Base-by-base conservation (phyloP, 2,329 filamentous ascomycete genomes). In the Sarocladium kiliense region DNA sequence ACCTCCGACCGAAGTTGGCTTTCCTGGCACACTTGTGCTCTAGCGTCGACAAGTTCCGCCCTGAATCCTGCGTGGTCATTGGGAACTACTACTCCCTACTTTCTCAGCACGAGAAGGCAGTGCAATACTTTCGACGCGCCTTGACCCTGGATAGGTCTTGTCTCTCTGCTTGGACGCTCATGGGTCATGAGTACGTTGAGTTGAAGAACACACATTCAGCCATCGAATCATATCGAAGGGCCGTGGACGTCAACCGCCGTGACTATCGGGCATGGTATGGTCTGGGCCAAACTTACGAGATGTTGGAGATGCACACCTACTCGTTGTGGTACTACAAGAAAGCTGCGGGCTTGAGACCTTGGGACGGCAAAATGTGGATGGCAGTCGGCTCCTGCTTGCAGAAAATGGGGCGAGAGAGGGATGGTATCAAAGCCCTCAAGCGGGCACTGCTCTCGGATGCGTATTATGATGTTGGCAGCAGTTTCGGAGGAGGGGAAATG, bases 221-320 rank as follows among this genome's bases (percentile, higher is more conserved):
- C 9, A 97, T 99, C 58, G 94, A 99, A 69, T 96, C 91, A 1
- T 99, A 99, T 66, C 85, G 94, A 1, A 87, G 94, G 41, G 94
- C 94, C 1, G 93, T 99, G 1, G 94, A 99, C 64, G 90, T 94
- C 62, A 97, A 99, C 66, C 85, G 93, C 32, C 90, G 94, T 63
- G 94, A 99, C 69, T 97, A 97, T 69, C 88, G 94, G 56, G 94
- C 94, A 3, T 99, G 94, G 94, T 97, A 99, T 67, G 94, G 94
- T 32, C 78, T 99, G 0, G 94, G 94, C 1, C 93, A 97, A 68
- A 95, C 94, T 1, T 99, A 99, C 66, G 94, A 99, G 70, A 89
- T 99, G 62, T 81, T 99, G 9, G 94, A 99, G 71, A 97, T 97
- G 91, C 90, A 96, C 66, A 91, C 92, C 42, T 99, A 99, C 68